Base-by-base conservation (phyloP, 1,284 basidiomycete species). In the Melampsora medusae region DNA sequence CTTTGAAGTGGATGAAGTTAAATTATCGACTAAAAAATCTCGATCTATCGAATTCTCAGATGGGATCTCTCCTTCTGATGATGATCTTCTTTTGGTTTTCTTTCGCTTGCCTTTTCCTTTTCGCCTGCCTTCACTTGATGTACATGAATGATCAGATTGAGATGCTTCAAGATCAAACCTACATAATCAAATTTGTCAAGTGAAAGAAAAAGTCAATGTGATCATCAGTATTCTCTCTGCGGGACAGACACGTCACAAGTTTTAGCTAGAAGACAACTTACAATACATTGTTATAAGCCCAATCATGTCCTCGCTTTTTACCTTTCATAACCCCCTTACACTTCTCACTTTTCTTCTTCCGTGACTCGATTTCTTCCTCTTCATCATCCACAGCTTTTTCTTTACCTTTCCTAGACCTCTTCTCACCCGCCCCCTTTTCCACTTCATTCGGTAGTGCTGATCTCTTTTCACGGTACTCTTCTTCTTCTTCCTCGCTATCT, bases 401-500 rank as follows among this genome's bases (percentile, higher is more conserved):
- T 62, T 28, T 38, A 28, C 33, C 61, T 31, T 62, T 62, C 33
- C 17, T 62, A 22, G 25, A n/a, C 28, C 9, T 62, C 10, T 62
- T 62, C 19, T 59, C 28, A 22, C 17, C 53, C 28, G 7, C 28
- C n/a, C 28, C 42, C 14, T 56, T 56, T 19, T 56, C 53, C n/a
- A 22, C 28, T 22, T 7, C 53, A 28, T 56, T 14, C 53, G 19
- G 7, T 33, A n/a, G 0, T 64, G 12, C 61, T 64, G 7, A 35
- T 31, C n/a, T 42, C 35, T 17, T n/a, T n/a, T 50, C 65, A 22
- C 79, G 77, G 9, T 56, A 62, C 2, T 79, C 76, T 35, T 79
- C 79, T 22, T 80, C 78, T 65, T 81, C 80, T 2, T 75, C 79
- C 80, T 80, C 82, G 35, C 2, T 81, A 77, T 66, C 79, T 65